A percentile compares a stretch with the other conserved stretches of the same genome.
These are phyloP conservation scores for Colletotrichum sp. DNA, from an alignment of 2,329 filamentous ascomycete species.

Conservation along the genomic window DNA sequence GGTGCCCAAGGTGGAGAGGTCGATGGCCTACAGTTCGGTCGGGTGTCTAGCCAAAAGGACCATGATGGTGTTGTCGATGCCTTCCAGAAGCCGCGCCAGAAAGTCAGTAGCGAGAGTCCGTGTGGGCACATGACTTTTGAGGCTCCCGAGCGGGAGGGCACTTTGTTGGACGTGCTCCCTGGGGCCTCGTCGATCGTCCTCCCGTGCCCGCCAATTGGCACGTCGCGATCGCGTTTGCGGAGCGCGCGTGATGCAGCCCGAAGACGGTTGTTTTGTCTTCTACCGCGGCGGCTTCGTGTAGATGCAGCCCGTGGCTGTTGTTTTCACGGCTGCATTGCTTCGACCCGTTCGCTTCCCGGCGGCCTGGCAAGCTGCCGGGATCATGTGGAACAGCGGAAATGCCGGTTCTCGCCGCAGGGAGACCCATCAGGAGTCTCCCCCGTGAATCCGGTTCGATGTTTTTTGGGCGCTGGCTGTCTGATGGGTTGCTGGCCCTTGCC, in stretches of 20 bases:
- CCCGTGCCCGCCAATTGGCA: neutral
- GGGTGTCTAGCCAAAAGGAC: neutral
- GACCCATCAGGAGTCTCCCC: neutral
- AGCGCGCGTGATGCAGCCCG: neutral
- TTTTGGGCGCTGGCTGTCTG: neutral
- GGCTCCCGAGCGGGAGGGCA: neutral
- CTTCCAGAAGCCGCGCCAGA: slow-evolving; percentile 11
- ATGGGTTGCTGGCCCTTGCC: neutral
- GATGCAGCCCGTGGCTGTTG: neutral
- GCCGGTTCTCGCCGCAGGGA: slow-evolving; percentile 7
- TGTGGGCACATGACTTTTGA: neutral
- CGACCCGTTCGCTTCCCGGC: neutral
- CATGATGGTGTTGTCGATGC: neutral
- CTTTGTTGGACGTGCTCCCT: neutral
- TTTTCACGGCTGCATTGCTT: neutral
- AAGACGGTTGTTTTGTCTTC: neutral
- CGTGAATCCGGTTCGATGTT: neutral
- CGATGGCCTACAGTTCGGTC: slow-evolving; percentile 6
- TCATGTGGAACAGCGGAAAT: slow-evolving; percentile 17
- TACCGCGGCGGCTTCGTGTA: neutral
- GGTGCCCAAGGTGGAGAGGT: slow-evolving; percentile 20
- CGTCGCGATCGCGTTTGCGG: neutral
- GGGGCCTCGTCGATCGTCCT: neutral
- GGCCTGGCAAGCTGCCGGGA: neutral
- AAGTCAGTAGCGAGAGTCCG: neutral